Evolutionary conservation across 495 filamentous ascomycete genomes (phyloP).

Genomic region (Penicillium malachiteum): DNA sequence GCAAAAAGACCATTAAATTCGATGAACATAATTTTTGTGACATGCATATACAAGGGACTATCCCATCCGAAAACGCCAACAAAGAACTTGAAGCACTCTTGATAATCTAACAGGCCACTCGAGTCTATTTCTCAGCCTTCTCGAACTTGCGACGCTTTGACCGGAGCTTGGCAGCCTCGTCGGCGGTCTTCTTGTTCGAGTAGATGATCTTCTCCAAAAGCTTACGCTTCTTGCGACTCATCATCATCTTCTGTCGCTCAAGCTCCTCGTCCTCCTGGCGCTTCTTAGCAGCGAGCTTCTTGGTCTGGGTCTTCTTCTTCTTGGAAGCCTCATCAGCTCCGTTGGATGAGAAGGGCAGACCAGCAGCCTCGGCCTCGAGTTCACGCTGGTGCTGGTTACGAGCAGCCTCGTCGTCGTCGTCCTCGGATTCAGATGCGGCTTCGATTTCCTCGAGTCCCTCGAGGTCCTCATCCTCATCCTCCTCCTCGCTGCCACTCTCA

Average conservation of each 20-base stretch:
- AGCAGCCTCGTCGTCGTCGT: constrained; percentile 49
- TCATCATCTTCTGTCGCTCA: constrained; percentile 88
- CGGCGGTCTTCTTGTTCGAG: constrained; percentile 79
- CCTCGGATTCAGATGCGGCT: constrained; percentile 39
- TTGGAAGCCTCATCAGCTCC: constrained; percentile 43
- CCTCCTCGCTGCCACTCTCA: constrained; percentile 43
- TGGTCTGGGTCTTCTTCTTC: constrained; percentile 62
- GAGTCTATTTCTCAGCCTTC: constrained; percentile 50
- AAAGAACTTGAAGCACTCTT: constrained; percentile 10
- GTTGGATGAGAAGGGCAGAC: constrained; percentile 47
- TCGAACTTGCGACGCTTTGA: constrained; percentile 88
- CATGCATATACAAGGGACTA: constrained; percentile 30
- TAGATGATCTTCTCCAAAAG: constrained; percentile 89
- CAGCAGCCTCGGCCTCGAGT: constrained; percentile 82
- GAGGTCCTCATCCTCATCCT: constrained; percentile 39
- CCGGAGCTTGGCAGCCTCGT: constrained; percentile 70
- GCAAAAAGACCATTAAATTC: constrained; percentile 16
- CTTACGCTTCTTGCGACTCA: constrained; percentile 88
- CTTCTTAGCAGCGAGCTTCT: constrained; percentile 66
- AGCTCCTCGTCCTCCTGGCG: constrained; percentile 78
- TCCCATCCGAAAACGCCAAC: constrained; percentile 26
- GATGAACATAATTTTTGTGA: constrained; percentile 21
- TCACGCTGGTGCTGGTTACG: constrained; percentile 73
- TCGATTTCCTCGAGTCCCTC: constrained; percentile 44
- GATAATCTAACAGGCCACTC: constrained; percentile 10